Evolutionary conservation across 345 rosid genomes (phyloP).

Genomic region (thale cress (Arabidopsis thaliana)): TAIR10.1 NC_003071.7:9105001-9105500

Average conservation of each 20-base stretch:
- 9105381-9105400: no score
- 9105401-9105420: no score
- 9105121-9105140: not conserved
- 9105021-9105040: conserved; percentile 68
- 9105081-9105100: conserved; percentile 83
- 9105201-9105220: not conserved
- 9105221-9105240: not conserved
- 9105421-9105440: no score
- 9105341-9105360: no score
- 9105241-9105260: conserved; percentile 7
- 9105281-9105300: no score
- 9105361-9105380: no score
- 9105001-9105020: conserved; percentile 88
- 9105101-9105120: conserved; percentile 68
- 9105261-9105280: not conserved
- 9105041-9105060: conserved; percentile 72
- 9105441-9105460: no score
- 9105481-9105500: no score
- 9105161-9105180: conserved; percentile 19
- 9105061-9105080: conserved; percentile 83
- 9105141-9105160: conserved; percentile 22
- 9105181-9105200: conserved; percentile 12
- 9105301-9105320: no score
- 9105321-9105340: no score
- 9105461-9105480: no score